phyloP scores from a whole-genome alignment of 257 asterid species.

The Cruciata laevipes region DNA sequence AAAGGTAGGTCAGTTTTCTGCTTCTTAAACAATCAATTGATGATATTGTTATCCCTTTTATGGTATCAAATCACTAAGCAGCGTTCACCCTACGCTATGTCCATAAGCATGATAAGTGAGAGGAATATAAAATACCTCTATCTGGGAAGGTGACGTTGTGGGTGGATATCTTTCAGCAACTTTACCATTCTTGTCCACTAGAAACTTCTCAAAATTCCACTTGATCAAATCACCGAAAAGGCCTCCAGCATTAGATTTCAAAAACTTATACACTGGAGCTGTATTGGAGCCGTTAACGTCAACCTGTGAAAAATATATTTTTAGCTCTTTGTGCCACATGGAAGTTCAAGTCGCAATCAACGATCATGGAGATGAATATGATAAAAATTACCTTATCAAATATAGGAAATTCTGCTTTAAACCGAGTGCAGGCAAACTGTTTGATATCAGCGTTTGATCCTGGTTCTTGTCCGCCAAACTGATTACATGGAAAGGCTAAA shows the following conservation, averaged over 20 bases:
- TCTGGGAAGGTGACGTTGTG: conserved; percentile 78
- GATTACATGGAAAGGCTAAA: conserved; percentile 93
- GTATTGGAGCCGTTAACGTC: conserved; percentile 92
- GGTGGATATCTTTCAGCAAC: conserved; percentile 90
- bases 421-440: conserved; percentile 79
- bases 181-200: conserved; percentile 82
- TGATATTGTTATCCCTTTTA: neutral
- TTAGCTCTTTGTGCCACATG: conserved; percentile 9
- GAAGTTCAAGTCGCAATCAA: neutral
- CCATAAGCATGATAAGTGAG: neutral
- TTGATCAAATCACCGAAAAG: conserved; percentile 75
- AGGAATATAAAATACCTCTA: conserved; percentile 52
- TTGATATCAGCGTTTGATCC: conserved; percentile 82
- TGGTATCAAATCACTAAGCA: neutral
- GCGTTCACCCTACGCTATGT: neutral
- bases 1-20: neutral
- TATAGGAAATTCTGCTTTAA: conserved; percentile 85
- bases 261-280: conserved; percentile 82
- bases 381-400: conserved; percentile 63
- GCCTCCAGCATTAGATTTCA: conserved; percentile 82
- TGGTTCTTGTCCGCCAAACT: conserved; percentile 95
- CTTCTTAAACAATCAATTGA: neutral
- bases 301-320: conserved; percentile 41
- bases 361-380: neutral
- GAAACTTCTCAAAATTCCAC: conserved; percentile 96